Conservation (phyloP, 164 flowering plant genomes). For the Chimonanthus praecox region DNA sequence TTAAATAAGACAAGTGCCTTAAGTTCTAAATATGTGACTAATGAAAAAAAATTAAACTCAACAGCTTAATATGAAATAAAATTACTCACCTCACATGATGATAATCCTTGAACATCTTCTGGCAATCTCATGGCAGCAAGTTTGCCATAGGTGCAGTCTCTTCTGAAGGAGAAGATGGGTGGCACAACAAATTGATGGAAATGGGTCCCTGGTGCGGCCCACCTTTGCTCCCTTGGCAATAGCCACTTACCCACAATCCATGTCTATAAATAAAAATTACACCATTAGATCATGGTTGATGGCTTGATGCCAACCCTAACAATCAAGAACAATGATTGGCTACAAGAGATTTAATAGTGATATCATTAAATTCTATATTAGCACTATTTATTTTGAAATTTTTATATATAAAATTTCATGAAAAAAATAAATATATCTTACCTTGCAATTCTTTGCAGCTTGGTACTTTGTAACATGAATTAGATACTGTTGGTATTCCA, state of each 20-base stretch:
- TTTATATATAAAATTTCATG: too few relatives aligned
- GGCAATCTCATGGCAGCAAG: conserved; percentile 94
- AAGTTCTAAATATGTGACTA: too few relatives aligned
- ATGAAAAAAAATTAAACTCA: background rate
- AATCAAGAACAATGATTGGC: too few relatives aligned
- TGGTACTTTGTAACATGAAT: conserved; percentile 87
- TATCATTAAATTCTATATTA: too few relatives aligned
- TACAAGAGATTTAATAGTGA: too few relatives aligned
- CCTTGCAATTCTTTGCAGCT: conserved; percentile 82
- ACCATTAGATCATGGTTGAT: background rate
- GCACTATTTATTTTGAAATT: too few relatives aligned
- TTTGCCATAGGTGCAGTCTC: conserved; percentile 81
- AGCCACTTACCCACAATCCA: conserved; percentile 96
- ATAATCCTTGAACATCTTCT: conserved; percentile 73
- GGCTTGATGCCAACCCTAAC: background rate
- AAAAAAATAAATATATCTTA: conserved; percentile 2
- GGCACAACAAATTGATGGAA: conserved; percentile 97
- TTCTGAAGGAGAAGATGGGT: conserved; percentile 55
- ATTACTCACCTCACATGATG: conserved; percentile 67
- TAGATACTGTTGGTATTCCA: conserved; percentile 50
- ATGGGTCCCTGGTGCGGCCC: conserved; percentile 86
- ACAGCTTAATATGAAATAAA: background rate
- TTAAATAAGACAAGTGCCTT: too few relatives aligned
- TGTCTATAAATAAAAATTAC: conserved; percentile 32
- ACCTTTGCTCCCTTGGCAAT: conserved; percentile 62